Base-by-base conservation (phyloP, 2,329 filamentous ascomycete species). In the Zalaria sp. region DNA sequence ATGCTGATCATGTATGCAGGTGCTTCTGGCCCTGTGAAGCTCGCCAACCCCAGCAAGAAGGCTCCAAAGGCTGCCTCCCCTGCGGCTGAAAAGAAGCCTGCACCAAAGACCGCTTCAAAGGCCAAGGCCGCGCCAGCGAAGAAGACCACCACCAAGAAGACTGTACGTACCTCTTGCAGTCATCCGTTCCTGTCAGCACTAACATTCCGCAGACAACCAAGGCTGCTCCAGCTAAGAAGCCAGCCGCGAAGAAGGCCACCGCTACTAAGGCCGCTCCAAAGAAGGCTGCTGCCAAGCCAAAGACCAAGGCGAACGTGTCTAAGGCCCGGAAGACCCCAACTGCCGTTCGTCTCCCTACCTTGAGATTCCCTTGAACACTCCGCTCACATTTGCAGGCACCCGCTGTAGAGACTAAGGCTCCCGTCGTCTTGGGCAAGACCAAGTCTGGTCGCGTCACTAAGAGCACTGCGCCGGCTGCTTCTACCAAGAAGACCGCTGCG, bases 11-110 rank as follows among this genome's bases (percentile, higher is more conserved):
- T 34, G 27, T 40, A 32, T 41, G 44, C 40, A 87, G 82, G 83
- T 56, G 73, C 85, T 46, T 94, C 87, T 49, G 87, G 87, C 46
- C 83, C 85, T 52, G 86, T 91, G 65, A 94, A 94, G 81, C 80
- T 94, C 46, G 62, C 54, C 43, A 58, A 56, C 45, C 47, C 56
- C 27, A 48, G 42, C 40, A 58, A 56, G 28, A 58, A 60, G 46
- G 61, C 63, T 48, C 43, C 54, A 49, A 60, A 64, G 51, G 47
- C 56, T 27, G 42, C 48, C 28, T 49, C 54, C 39, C 47, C 56
- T 25, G 43, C 50, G 25, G 48, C 51, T 39, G 35, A 47, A 28
- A 62, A 66, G 32, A 62, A 66, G 47, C 49, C 64, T n/a, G 62
- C 62, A 7, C 37, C 55, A 46, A 66, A 65, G 55, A 63, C 67